Evolutionary conservation across 2,329 filamentous ascomycete genomes (phyloP), one percentile per base, ranked within the genome.

Genomic region (Microsporum audouinii): DNA sequence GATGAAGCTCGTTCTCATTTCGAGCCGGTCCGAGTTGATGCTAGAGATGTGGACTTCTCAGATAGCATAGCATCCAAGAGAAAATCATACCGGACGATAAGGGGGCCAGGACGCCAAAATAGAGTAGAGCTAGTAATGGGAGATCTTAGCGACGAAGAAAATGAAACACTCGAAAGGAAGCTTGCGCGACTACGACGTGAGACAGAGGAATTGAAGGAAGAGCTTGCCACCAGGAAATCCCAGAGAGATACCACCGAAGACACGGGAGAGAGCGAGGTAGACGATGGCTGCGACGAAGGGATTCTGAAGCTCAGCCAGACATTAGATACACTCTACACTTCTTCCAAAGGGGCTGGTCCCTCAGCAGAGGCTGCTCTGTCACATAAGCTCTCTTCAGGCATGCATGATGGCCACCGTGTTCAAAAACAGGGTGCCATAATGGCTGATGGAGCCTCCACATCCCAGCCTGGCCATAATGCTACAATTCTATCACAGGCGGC

Each of bases 121-220:
- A 67, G 70, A 56, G 72, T 74, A 39, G 73, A 75, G 1, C 80
- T 85, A 67, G 84, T 88, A 68, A 77, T 88, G 17, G 89, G 86
- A 1, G 88, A 92, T 65, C 76, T 89, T 14, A 91, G 88, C 66
- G 88, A 91, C 62, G 85, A 84, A n/a, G 88, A 89, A 62, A 86
- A 86, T 4, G 90, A 95, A 74, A 86, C 81, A 56, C 76, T 96
- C 51, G 85, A 89, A 65, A 81, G 84, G 65, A 92, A 87, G 74
- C 84, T 99, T 65, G 88, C 91, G 34, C 83, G 94, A 63, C 75
- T 99, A 67, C 87, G 85, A 71, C 82, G 89, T 62, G 92, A 97
- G 73, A 84, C 95, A 6, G 87, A 89, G 68, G 89, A 89, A 68
- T 79, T 87, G 57, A 86, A 85, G 69, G 79, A 78, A 55, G 74